phyloP scores from a whole-genome alignment of 2,329 filamentous ascomycete genomes.

The Cercospora zeae-maydis region DNA sequence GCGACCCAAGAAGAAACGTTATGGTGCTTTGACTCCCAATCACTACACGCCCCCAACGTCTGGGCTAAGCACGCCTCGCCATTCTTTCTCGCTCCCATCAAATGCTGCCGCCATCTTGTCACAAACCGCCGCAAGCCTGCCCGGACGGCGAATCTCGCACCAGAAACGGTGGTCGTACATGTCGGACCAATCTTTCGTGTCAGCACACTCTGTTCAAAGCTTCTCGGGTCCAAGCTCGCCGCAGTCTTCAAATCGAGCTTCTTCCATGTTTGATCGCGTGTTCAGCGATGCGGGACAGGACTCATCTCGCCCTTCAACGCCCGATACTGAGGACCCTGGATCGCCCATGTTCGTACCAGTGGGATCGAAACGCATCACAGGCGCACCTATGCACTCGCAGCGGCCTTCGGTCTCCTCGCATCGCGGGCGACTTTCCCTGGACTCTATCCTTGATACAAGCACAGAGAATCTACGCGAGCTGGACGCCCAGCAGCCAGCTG shows the following conservation, averaged over 20 bases:
- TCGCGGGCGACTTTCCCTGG: constrained; percentile 26
- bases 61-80: constrained; percentile 37
- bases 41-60: constrained; percentile 43
- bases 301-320: constrained; percentile 73
- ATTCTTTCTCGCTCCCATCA: constrained; percentile 46
- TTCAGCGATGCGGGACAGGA: constrained; percentile 58
- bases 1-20: constrained; percentile 67
- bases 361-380: constrained; percentile 57
- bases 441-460: constrained; percentile 34
- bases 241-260: constrained; percentile 63
- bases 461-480: constrained; percentile 29
- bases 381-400: constrained; percentile 34
- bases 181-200: constrained; percentile 59
- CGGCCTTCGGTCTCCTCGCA: constrained; percentile 20
- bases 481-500: constrained; percentile 19
- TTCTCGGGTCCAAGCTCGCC: constrained; percentile 82
- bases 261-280: constrained; percentile 72
- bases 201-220: constrained; percentile 59
- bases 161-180: constrained; percentile 63
- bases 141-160: constrained; percentile 42
- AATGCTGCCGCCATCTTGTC: constrained; percentile 59
- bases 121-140: constrained; percentile 58
- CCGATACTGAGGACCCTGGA: constrained; percentile 61
- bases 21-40: constrained; percentile 55
- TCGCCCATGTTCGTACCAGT: constrained; percentile 62